Evolutionary conservation across 2,329 filamentous ascomycete species (phyloP), one percentile per base, ranked within the genome.

Genomic region (Arthrobotrys conoides): DNA sequence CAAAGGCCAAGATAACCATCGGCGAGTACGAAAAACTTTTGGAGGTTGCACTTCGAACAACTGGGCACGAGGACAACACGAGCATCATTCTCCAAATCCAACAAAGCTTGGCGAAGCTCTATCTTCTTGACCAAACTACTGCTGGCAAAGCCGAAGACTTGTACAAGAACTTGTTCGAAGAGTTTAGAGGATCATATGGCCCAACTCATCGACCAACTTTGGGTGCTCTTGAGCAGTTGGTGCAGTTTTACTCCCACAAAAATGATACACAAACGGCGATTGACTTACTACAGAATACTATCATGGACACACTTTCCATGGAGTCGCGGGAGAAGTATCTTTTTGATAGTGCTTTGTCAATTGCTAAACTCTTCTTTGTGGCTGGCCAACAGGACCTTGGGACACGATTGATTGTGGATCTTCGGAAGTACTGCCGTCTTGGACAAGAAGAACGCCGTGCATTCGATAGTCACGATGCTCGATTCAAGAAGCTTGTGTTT

Each of bases 381-480:
- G 38, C 65, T 20, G 59, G 41, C 1, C 65, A 66, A n/a, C 36
- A 46, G 5, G 33, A 65, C 5, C 4, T 76, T 1, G 72, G 64
- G 18, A 61, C 20, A 16, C 48, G 46, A 5, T 61, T 76, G 18
- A 53, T 76, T 9, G 41, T 27, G 3, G 57, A 49, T 5, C n/a
- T 76, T 10, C 41, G 72, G 6, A 66, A 64, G 22, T 76, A 76
- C 30, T 76, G 57, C n/a, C 66, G 66, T n/a, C 64, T 76, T 20
- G 24, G 36, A 6, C 66, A 63, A 27, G 38, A 69, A 6, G 72
- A 76, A 5, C 57, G 72, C 5, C 65, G 57, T 1, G 38, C 48
- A 1, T 70, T 65, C 12, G 66, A 76, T 44, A 46, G 24, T 6
- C 63, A 51, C 18, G 72, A 76, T 27, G 20, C 38, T 5, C 48